Conservation (phyloP, 805 yeast species). For the Ogataea methylovora region DNA sequence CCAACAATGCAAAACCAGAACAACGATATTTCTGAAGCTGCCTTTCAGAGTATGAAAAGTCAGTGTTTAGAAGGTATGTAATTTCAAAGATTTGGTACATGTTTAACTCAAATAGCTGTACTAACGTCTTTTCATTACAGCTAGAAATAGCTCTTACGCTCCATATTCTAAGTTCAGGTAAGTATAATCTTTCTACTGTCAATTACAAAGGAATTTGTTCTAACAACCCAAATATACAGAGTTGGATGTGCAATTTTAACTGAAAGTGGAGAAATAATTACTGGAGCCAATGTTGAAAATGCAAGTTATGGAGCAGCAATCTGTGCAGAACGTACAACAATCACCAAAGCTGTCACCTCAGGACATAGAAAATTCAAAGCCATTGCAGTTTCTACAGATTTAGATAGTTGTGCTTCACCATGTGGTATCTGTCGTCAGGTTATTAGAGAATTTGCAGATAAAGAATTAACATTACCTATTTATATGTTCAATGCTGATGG, state of each 20-base stretch:
- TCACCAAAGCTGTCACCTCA: conserved; percentile 42
- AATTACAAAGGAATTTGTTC: not conserved
- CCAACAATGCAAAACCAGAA: too few species aligned
- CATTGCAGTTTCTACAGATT: conserved; percentile 61
- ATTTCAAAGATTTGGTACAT: not conserved
- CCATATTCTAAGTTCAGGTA: conserved; percentile 66
- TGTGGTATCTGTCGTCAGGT: conserved; percentile 95
- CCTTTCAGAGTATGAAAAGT: not conserved
- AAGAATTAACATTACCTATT: conserved; percentile 35
- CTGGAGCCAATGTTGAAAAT: conserved; percentile 89
- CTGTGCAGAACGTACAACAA: conserved; percentile 72
- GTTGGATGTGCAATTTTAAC: conserved; percentile 79
- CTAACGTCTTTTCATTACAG: not conserved
- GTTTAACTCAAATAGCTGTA: not conserved
- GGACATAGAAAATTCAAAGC: conserved; percentile 43
- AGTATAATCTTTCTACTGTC: conserved; percentile 9
- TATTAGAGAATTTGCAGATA: conserved; percentile 69
- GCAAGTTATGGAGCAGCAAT: conserved; percentile 78
- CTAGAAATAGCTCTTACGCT: conserved; percentile 40
- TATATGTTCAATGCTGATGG: conserved; percentile 63
- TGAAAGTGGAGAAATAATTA: conserved; percentile 33
- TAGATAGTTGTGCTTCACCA: conserved; percentile 59
- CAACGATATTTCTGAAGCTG: not conserved
- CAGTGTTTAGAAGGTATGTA: not conserved
- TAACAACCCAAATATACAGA: conserved; percentile 22